These are phyloP conservation scores for Aspergillus ellipticus DNA, from an alignment of 495 filamentous ascomycete species.

Conservation along the genomic window DNA sequence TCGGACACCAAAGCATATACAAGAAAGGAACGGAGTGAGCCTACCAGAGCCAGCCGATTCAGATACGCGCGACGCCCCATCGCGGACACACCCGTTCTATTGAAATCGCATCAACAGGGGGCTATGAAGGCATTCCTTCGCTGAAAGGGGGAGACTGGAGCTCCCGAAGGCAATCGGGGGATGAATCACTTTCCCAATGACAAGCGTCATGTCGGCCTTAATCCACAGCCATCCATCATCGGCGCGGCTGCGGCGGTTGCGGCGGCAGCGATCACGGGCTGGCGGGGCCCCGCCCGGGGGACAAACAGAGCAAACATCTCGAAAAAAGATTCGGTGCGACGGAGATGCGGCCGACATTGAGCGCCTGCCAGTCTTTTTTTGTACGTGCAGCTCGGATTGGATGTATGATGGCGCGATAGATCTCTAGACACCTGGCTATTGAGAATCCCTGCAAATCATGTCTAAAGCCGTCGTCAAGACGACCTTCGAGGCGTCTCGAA, in stretches of 20 bases:
- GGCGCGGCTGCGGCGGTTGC: constrained; percentile 18
- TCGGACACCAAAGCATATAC: neutral
- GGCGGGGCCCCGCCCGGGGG: constrained; percentile 23
- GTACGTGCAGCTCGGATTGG: constrained; percentile 4
- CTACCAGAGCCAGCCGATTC: constrained; percentile 52
- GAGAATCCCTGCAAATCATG: constrained; percentile 31
- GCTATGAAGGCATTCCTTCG: neutral
- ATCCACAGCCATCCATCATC: no score
- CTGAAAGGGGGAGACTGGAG: neutral
- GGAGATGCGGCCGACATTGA: constrained; percentile 3
- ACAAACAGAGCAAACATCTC: constrained; percentile 39
- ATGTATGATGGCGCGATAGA: constrained; percentile 23
- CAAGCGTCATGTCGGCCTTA: neutral
- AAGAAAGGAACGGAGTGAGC: constrained; percentile 14
- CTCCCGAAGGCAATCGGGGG: neutral
- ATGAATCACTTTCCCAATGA: neutral
- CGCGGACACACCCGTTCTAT: constrained; percentile 1
- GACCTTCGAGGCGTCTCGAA: constrained; percentile 76
- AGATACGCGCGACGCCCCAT: constrained; percentile 53
- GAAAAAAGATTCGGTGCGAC: constrained; percentile 36
- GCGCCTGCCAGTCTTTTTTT: neutral
- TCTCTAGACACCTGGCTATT: neutral
- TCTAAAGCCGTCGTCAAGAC: constrained; percentile 60
- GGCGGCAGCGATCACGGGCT: constrained; percentile 25
- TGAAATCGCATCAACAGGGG: neutral